Base-by-base conservation (phyloP, 1,284 basidiomycete genomes). In the Nidula niveotomentosa region DNA sequence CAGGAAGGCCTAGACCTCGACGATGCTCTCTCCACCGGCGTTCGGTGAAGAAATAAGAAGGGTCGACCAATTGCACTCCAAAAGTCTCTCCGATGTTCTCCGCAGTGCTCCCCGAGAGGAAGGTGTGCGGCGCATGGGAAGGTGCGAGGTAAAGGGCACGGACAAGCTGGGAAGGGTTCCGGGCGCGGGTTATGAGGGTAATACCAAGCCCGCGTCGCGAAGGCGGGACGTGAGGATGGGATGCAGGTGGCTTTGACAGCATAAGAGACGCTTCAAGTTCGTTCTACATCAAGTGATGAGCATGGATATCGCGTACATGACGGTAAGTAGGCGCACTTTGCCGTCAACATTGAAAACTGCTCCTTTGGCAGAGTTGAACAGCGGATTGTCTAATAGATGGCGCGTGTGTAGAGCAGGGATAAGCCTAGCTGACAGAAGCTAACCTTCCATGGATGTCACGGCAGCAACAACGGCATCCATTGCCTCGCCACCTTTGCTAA, bases 381-480 rank as follows among this genome's bases (percentile, higher is more conserved):
- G 71, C 2, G 87, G 84, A 56, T 80, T 84, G 62, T 94, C 91
- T 91, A 56, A 9, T 30, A 49, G 44, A 35, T 3, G 49, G 4
- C 1, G 30, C 49, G 43, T 47, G 35, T 39, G 36, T 48, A 53
- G 30, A 50, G 37, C 48, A 46, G 35, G 50, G 15, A 35, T 15
- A 48, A 34, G 18, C 33, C 2, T 10, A 43, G 6, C 30, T 36
- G 10, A 53, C 44, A 15, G 17, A 6, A 23, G 52, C 71, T n/a
- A 51, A 85, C 90, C 85, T 80, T 93, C 91, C 78, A 94, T 76
- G 8, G 76, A 71, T 0, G 79, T 75, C 6, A 92, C 91, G 0
- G 91, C 90, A 6, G 88, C 86, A 2, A 88, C 85, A 2, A 79
- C 84, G n/a, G 91, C 91, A 64, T 93, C 90, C 77, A 94, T 84